Conservation (phyloP, 257 asterid species). For the Gentiana macrophylla region DNA sequence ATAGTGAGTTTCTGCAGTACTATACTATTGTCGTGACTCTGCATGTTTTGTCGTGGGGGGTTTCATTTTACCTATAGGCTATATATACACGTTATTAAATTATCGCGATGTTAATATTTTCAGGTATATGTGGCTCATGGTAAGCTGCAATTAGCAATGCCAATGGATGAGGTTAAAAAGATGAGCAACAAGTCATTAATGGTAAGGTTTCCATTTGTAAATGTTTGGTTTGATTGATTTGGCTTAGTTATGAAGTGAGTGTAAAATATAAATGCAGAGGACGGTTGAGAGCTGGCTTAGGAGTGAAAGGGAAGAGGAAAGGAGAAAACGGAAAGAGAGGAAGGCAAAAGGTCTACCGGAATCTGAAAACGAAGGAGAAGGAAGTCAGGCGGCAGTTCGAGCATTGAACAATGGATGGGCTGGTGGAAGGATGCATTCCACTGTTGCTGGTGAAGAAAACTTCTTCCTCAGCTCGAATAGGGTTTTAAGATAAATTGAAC, state of each 20-base stretch:
- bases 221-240: not conserved
- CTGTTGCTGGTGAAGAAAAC: constrained; percentile 84
- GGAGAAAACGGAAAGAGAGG: constrained; percentile 56
- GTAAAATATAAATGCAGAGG: constrained; percentile 35
- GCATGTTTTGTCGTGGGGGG: not conserved
- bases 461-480: constrained; percentile 81
- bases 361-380: constrained; percentile 40
- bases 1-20: constrained; percentile 30
- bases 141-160: constrained; percentile 69
- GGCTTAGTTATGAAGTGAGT: not conserved
- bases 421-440: constrained; percentile 86
- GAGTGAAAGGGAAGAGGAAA: constrained; percentile 86
- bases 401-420: constrained; percentile 92
- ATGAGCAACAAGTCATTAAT: constrained; percentile 66
- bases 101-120: constrained; percentile 4
- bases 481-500: constrained; percentile 44
- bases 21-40: not conserved
- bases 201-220: constrained; percentile 25
- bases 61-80: too few species aligned
- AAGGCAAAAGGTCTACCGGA: constrained; percentile 66
- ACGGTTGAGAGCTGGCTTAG: constrained; percentile 93
- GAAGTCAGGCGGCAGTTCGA: constrained; percentile 47
- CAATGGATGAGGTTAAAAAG: constrained; percentile 68
- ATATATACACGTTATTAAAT: not conserved
- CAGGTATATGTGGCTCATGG: constrained; percentile 88